Conservation (phyloP, 805 yeast genomes). For the Schizosaccharomyces lindneri region DNA sequence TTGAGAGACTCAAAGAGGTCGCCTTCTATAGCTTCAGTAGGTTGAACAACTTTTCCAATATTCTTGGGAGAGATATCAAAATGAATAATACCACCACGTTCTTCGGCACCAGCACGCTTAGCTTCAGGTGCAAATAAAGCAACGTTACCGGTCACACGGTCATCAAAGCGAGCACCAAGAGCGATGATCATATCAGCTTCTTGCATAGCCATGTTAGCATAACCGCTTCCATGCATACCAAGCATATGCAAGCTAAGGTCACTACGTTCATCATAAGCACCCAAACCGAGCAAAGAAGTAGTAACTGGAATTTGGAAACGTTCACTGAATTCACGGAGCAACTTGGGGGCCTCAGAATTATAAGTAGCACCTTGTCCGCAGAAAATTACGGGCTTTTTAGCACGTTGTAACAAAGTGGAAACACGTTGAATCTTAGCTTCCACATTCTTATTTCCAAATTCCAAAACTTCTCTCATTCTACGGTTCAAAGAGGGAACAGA, state of each 20-base stretch:
- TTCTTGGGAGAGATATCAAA: slow-evolving; percentile 91
- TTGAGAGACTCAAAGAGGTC: slow-evolving; percentile 65
- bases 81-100: slow-evolving; percentile 87
- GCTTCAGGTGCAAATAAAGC: slow-evolving; percentile 86
- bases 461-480: slow-evolving; percentile 37
- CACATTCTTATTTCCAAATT: slow-evolving; percentile 49
- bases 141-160: slow-evolving; percentile 80
- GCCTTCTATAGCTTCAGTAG: slow-evolving; percentile 91
- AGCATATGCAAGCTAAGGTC: slow-evolving; percentile 81
- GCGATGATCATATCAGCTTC: slow-evolving; percentile 82
- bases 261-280: slow-evolving; percentile 81
- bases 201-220: slow-evolving; percentile 87
- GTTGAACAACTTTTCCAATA: slow-evolving; percentile 82
- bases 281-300: slow-evolving; percentile 80
- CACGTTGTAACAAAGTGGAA: slow-evolving; percentile 51
- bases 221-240: slow-evolving; percentile 95
- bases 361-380: slow-evolving; percentile 81
- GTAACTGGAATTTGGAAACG: slow-evolving; percentile 89
- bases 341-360: slow-evolving; percentile 52
- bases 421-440: slow-evolving; percentile 49
- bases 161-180: slow-evolving; percentile 92
- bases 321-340: slow-evolving; percentile 63
- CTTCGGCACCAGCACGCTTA: slow-evolving; percentile 61
- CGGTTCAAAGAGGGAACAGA: slow-evolving; percentile 18
- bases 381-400: slow-evolving; percentile 70